Evolutionary conservation across 805 yeast genomes (phyloP), one percentile per base, ranked within the genome.

Genomic region (Helenozyma rhizophorensis): DNA sequence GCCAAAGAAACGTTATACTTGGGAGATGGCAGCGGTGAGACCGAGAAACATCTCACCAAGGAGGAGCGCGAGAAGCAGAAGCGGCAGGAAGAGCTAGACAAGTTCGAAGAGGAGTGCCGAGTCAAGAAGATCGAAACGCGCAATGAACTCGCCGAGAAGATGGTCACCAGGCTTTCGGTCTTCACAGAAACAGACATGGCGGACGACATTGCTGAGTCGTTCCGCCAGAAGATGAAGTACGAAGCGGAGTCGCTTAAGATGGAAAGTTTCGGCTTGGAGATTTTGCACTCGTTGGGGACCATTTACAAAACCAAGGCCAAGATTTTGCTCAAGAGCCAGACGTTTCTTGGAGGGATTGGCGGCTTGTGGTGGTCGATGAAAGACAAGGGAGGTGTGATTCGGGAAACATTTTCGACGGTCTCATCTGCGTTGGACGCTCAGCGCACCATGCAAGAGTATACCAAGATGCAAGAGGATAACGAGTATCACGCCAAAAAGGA

Each of bases 221-320:
- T 87, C 56, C 62, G 70, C 39, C 69, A 68, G 35, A 81, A 83
- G 54, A 71, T 84, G 45, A 70, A 69, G 40, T 78, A 80, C 49
- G 97, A 93, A 57, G 95, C 95, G 11, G 93, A 89, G 52, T 66
- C 78, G 18, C 65, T 84, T 43, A 83, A 83, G 47, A 74, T 81
- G 77, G 93, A 84, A 56, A 82, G 90, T 14, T 84, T 84, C 58
- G 94, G 94, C n/a, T 58, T 83, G 21, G 88, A 84, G 50, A 82
- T 84, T 22, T 68, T 85, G 29, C 93, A 84, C 47, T 72, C 85
- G 0, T 73, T 84, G 34, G 94, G 93, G 15, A 70, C 74, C 32
- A 74, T 80, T 2, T 84, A 84, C 52, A 62, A 68, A 39, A 71
- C 80, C 48, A 81, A 83, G 52, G 81, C 78, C 17, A 71, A 72